These are phyloP conservation scores for Wickerhamomyces sp. DNA, from an alignment of 1,139 yeast species.

Conservation along the genomic window DNA sequence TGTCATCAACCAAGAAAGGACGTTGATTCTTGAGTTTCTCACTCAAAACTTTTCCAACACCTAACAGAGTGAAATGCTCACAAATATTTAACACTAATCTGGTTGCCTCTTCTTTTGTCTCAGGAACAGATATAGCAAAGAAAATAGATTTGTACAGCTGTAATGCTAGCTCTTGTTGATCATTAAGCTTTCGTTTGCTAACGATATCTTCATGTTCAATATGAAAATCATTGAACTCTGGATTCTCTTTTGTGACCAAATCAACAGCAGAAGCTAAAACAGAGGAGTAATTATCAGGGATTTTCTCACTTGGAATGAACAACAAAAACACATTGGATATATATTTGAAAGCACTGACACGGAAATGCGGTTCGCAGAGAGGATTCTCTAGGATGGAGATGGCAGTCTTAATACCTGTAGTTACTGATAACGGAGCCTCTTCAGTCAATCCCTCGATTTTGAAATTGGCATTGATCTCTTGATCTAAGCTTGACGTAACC, in stretches of 20 bases:
- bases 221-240: conserved; percentile 30
- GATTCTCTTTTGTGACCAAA: conserved; percentile 42
- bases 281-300: conserved; percentile 52
- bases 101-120: conserved; percentile 65
- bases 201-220: conserved; percentile 46
- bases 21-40: conserved; percentile 69
- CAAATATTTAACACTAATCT: conserved; percentile 60
- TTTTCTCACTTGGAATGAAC: conserved; percentile 59
- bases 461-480: conserved; percentile 65
- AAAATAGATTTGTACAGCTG: conserved; percentile 67
- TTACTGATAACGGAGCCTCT: conserved; percentile 64
- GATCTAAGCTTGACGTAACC: conserved; percentile 53
- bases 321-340: conserved; percentile 62
- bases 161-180: conserved; percentile 29
- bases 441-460: conserved; percentile 63
- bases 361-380: conserved; percentile 58
- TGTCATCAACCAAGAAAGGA: conserved; percentile 68
- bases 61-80: conserved; percentile 73
- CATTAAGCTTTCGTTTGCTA: conserved; percentile 51
- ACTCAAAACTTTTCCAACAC: conserved; percentile 66
- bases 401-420: conserved; percentile 82
- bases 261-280: conserved; percentile 46
- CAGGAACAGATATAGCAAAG: conserved; percentile 71
- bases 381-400: conserved; percentile 59
- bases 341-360: conserved; percentile 73